Conservation (phyloP, 139 green algal species). For the Coelastrella sp. region DNA sequence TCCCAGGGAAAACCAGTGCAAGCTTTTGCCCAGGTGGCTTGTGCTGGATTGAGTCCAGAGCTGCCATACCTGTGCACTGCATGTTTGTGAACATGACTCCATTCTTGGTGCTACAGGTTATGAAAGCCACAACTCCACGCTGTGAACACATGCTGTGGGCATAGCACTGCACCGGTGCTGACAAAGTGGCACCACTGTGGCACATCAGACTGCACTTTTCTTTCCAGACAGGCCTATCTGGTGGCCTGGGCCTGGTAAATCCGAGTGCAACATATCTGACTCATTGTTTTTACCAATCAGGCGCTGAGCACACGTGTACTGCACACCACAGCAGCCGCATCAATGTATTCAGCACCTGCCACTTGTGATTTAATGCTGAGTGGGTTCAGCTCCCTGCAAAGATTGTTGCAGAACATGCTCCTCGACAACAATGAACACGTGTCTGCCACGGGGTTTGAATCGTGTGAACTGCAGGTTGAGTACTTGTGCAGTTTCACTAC, state of each 20-base stretch:
- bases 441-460: no score
- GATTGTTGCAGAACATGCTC: no score
- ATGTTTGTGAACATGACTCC: no score
- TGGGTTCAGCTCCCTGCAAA: no score
- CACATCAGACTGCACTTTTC: neutral
- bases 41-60: no score
- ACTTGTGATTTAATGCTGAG: neutral
- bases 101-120: no score
- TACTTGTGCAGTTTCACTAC: conserved; percentile 87
- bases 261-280: conserved; percentile 5
- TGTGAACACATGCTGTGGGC: neutral
- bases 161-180: neutral
- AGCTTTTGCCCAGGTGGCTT: no score
- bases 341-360: neutral
- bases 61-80: no score
- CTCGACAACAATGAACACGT: neutral
- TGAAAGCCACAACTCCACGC: no score
- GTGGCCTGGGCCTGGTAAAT: conserved; percentile 28
- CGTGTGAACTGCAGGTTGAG: conserved; percentile 70
- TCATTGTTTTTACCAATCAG: no score
- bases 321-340: neutral
- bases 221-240: conserved; percentile 17
- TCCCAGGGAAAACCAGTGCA: no score
- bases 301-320: no score
- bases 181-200: neutral